These are phyloP conservation scores for Saccharomycopsis sp. DNA, from an alignment of 805 yeast species.

Conservation along the genomic window DNA sequence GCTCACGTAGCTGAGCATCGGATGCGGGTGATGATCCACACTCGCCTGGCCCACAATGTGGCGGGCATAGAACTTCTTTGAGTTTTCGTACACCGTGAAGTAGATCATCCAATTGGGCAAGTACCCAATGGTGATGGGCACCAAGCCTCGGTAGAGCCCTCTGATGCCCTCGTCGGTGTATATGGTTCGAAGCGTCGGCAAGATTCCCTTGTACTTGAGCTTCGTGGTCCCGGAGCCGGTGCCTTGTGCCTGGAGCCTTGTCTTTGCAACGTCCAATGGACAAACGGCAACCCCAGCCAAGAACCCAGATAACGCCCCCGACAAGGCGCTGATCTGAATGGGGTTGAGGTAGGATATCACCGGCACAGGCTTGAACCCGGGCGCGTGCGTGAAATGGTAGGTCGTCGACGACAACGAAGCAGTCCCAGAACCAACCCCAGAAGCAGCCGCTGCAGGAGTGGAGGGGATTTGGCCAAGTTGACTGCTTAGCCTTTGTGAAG, in stretches of 20 bases:
- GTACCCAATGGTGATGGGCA: constrained; percentile 89
- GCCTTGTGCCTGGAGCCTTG: constrained; percentile 90
- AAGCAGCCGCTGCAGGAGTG: no score
- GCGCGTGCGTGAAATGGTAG: background rate
- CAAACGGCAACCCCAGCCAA: constrained; percentile 84
- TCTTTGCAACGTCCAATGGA: constrained; percentile 93
- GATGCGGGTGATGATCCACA: constrained; percentile 17
- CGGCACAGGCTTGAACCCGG: constrained; percentile 14
- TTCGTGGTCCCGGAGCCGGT: constrained; percentile 24
- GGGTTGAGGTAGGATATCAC: constrained; percentile 27
- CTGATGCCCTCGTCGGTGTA: constrained; percentile 66
- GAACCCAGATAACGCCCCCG: constrained; percentile 94
- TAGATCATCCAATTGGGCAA: constrained; percentile 98
- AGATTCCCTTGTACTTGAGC: constrained; percentile 47
- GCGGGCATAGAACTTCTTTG: constrained; percentile 48
- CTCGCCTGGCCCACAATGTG: constrained; percentile 21
- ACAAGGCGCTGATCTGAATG: constrained; percentile 59
- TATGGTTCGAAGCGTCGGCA: constrained; percentile 58
- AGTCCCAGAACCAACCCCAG: no score
- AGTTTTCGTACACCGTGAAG: constrained; percentile 78
- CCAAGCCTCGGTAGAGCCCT: constrained; percentile 84
- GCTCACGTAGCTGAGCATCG: constrained; percentile 26
- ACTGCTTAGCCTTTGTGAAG: no score
- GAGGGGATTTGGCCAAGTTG: no score
- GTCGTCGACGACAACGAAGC: no score